Conservation (phyloP, 2,329 filamentous ascomycete genomes). For the Aspergillus aculeatus region DNA sequence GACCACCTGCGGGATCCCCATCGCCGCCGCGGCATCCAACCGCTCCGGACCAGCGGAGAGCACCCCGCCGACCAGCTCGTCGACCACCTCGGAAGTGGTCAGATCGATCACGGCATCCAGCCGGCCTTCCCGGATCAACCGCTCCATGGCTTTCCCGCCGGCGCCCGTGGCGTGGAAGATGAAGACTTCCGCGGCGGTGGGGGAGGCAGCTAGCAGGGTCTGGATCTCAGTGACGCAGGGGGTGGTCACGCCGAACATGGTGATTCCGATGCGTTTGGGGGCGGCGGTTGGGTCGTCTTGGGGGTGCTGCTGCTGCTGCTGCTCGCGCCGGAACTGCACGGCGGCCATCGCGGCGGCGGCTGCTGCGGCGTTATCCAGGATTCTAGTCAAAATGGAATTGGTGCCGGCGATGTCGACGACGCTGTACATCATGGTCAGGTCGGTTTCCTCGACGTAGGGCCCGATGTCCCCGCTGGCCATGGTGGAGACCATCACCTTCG, state of each 20-base stretch:
- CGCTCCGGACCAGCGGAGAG: conserved; percentile 60
- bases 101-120: conserved; percentile 67
- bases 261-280: conserved; percentile 54
- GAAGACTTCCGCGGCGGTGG: conserved; percentile 52
- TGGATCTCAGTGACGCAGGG: conserved; percentile 61
- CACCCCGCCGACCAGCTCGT: conserved; percentile 62
- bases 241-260: conserved; percentile 75
- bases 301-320: not conserved
- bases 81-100: conserved; percentile 69
- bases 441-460: conserved; percentile 65
- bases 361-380: conserved; percentile 63
- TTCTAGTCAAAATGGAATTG: conserved; percentile 58
- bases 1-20: conserved; percentile 59
- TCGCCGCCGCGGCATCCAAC: conserved; percentile 57
- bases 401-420: conserved; percentile 69
- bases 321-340: conserved; percentile 36
- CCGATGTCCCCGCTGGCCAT: conserved; percentile 66
- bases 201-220: conserved; percentile 41
- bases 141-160: conserved; percentile 68
- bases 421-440: conserved; percentile 69
- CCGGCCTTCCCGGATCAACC: conserved; percentile 56
- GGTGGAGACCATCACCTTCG: conserved; percentile 69
- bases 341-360: conserved; percentile 60
- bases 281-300: no score
- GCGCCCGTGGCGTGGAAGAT: conserved; percentile 70